Base-by-base conservation (phyloP, 768 basidiomycete genomes). In the Pseudohyphozyma bogoriensis region DNA sequence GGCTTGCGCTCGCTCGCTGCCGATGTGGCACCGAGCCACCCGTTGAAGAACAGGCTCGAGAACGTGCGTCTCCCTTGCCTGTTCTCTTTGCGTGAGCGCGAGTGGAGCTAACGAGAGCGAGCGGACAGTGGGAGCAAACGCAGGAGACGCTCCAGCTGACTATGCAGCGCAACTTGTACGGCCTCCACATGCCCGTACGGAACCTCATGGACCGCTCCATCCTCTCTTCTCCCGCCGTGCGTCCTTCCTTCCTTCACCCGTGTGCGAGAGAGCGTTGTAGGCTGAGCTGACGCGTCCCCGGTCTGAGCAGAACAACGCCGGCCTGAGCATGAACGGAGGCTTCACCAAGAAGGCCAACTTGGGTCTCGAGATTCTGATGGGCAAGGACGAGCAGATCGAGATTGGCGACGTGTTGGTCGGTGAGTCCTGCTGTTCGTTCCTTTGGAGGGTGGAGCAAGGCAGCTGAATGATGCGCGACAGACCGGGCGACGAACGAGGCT, bases 171-270 rank as follows among this genome's bases (percentile, higher is more conserved):
- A 83, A 89, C 73, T 72, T 85, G 35, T 85, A 85, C 70, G 95
- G 95, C 37, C 73, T 96, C 68, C 89, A 89, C 71, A 84, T 86
- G 24, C 95, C 95, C 2, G 82, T 93, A 74, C 82, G 92, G 33
- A 78, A 83, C 55, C 78, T 95, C 65, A 97, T 97, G 95, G 95
- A 99, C 74, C 82, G 90, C 71, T 86, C 85, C 77, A 80, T 91
- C 44, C 88, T 92, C 12, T 75, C 81, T n/a, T n/a, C n/a, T n/a
- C n/a, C 22, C 31, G 28, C 49, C 31, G 20, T 24, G 51, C 39
- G 9, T 51, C 49, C 37, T 33, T 29, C 37, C 40, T 28, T 9
- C n/a, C 31, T 18, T 50, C 18, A 49, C 40, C 72, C 84, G 66
- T 77, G 79, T 20, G n/a, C n/a, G n/a, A n/a, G n/a, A n/a, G n/a